Base-by-base conservation (phyloP, 1,284 basidiomycete genomes). In the Leccinum subrobustum region DNA sequence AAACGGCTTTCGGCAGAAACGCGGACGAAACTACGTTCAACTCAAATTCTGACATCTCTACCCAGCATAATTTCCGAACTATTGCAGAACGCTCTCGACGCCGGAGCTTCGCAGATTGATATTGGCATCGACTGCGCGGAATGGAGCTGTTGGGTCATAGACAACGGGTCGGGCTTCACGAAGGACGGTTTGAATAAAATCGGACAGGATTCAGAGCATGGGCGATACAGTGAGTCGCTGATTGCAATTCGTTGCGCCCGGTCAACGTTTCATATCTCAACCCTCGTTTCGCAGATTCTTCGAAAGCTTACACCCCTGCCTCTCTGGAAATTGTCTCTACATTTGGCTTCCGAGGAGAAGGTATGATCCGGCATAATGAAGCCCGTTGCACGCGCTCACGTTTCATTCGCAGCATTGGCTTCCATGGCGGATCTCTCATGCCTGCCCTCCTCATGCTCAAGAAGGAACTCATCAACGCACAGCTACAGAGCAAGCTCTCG, bases 291-390 rank as follows among this genome's bases (percentile, higher is more conserved):
- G 18, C 63, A 89, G 91, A 80, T 61, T 89, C 89, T 4, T 92
- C 91, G 2, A 93, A 93, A 72, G 78, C 80, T n/a, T 86, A 88
- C 69, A 73, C 75, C 1, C 69, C 76, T 31, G 74, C 78, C 51
- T 80, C 81, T 1, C 69, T 87, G 52, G 80, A 81, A 59, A 72
- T 79, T 2, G 68, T 82, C n/a, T 80, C 81, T 8, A 88, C 86
- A 2, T 94, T 94, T 76, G 94, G 94, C 0, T 95, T 93, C 75
- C 85, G 93, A 62, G 94, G 94, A 35, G 94, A 96, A 88, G 93
- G 93, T 92, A 67, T 48, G 39, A 50, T 54, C 23, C 27, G 11
- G 54, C 18, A 25, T 23, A 44, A 59, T 31, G 51, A 53, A 51
- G 53, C 44, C 42, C 54, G 54, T 63, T 60, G 53, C 47, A 51